Evolutionary conservation across 208 protist genomes (phyloP).

Genomic region (Trichomonas gallinae): DNA sequence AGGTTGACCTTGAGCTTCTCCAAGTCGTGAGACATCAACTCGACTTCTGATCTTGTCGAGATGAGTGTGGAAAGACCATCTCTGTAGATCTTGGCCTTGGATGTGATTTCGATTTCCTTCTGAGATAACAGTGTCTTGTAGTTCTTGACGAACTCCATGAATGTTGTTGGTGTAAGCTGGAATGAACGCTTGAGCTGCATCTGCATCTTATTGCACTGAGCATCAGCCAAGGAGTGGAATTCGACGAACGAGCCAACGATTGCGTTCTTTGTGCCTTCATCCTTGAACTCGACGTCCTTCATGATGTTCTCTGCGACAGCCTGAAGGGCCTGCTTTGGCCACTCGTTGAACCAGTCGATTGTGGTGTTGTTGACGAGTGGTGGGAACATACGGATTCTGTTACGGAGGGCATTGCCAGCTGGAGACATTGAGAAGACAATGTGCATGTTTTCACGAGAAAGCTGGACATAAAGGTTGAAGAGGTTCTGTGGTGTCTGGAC

Average conservation of each 20-base stretch:
- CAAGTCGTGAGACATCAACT: slow-evolving; percentile 53
- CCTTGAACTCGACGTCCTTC: slow-evolving; percentile 57
- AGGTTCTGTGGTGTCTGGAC: slow-evolving; percentile 59
- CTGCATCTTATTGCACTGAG: slow-evolving; percentile 64
- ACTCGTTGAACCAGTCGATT: slow-evolving; percentile 94
- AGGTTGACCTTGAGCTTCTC: slow-evolving; percentile 56
- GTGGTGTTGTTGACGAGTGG: slow-evolving; percentile 85
- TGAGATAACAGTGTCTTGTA: slow-evolving; percentile 73
- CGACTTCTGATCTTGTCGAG: slow-evolving; percentile 49
- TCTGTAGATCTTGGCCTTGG: slow-evolving; percentile 44
- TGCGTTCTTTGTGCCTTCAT: slow-evolving; percentile 47
- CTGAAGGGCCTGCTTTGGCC: slow-evolving; percentile 83
- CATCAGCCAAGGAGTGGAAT: slow-evolving; percentile 70
- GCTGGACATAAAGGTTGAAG: slow-evolving; percentile 83
- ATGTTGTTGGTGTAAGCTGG: slow-evolving; percentile 93
- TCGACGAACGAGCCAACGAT: slow-evolving; percentile 73
- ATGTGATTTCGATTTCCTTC: slow-evolving; percentile 65
- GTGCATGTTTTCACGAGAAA: slow-evolving; percentile 74
- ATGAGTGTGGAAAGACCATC: slow-evolving; percentile 54
- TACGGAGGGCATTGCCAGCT: slow-evolving; percentile 72
- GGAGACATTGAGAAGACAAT: slow-evolving; percentile 89
- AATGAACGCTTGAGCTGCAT: slow-evolving; percentile 73
- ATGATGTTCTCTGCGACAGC: slow-evolving; percentile 68
- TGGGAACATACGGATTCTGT: slow-evolving; percentile 88
- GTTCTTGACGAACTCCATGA: slow-evolving; percentile 78